These are phyloP conservation scores for Mycena venus DNA, from an alignment of 768 basidiomycete genomes.

Conservation along the genomic window DNA sequence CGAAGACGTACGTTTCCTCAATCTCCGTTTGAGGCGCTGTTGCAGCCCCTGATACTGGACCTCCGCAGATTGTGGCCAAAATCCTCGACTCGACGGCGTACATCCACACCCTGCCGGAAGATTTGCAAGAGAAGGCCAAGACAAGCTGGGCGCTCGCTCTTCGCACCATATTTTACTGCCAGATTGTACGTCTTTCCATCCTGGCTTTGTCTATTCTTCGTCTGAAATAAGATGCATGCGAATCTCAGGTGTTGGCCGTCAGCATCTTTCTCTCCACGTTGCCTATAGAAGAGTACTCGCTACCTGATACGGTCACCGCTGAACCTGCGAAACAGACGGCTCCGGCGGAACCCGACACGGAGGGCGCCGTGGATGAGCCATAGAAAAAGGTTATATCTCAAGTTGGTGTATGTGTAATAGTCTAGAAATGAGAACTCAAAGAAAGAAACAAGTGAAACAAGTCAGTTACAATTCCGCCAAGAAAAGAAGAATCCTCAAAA, in stretches of 20 bases:
- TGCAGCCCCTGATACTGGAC: background rate
- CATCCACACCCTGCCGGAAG: conserved; percentile 60
- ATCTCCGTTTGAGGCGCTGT: background rate
- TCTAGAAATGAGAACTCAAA: too few relatives aligned
- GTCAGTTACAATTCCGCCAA: too few relatives aligned
- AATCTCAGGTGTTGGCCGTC: conserved; percentile 15
- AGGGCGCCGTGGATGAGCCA: background rate
- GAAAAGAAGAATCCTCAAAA: too few relatives aligned
- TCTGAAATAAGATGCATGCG: too few relatives aligned
- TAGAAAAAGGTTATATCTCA: background rate
- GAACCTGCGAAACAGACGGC: background rate
- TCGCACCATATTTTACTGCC: conserved; percentile 68
- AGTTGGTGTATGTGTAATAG: background rate
- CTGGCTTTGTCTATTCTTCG: conserved; percentile 26
- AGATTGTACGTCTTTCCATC: conserved; percentile 56
- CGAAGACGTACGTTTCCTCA: conserved; percentile 52
- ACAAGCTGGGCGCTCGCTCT: conserved; percentile 67
- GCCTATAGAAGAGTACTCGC: conserved; percentile 25
- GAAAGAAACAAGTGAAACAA: too few relatives aligned
- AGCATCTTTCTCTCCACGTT: conserved; percentile 21
- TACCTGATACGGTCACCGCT: conserved; percentile 27
- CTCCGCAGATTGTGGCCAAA: conserved; percentile 58
- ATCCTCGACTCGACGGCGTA: conserved; percentile 62
- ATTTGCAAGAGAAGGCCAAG: conserved; percentile 57
- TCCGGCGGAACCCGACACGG: conserved; percentile 7